Conservation (phyloP, 2,329 filamentous ascomycete species). For the Cladophialophora yegresii region DNA sequence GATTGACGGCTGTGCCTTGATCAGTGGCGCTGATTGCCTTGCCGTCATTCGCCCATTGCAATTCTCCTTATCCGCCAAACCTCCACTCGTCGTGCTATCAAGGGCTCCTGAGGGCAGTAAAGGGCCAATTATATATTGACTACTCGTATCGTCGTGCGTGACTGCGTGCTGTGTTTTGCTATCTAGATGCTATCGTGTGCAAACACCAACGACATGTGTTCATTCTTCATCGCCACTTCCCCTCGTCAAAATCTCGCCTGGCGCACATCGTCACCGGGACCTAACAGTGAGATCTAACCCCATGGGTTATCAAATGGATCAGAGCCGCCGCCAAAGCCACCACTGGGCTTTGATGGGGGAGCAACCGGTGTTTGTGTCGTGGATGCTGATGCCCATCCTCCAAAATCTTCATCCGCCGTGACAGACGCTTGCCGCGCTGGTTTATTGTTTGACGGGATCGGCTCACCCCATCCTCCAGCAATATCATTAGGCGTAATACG, state of each 20-base stretch:
- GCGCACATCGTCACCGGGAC: not conserved
- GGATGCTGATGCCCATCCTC: conserved; percentile 81
- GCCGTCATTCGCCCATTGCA: not conserved
- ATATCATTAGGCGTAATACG: conserved; percentile 62
- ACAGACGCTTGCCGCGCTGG: conserved; percentile 62
- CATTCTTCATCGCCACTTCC: not conserved
- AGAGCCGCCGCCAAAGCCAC: conserved; percentile 35
- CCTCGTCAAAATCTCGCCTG: not conserved
- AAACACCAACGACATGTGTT: not conserved
- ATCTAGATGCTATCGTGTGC: conserved; percentile 2
- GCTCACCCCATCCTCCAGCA: conserved; percentile 63
- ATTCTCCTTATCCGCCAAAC: conserved; percentile 12
- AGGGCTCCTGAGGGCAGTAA: conserved; percentile 8
- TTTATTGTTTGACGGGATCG: conserved; percentile 43
- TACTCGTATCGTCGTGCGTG: not conserved
- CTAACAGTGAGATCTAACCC: conserved; percentile 24
- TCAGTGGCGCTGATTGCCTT: conserved; percentile 8
- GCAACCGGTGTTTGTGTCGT: conserved; percentile 47
- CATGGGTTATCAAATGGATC: conserved; percentile 38
- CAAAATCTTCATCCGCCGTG: conserved; percentile 89
- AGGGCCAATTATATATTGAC: conserved; percentile 10
- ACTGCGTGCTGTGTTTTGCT: conserved; percentile 12
- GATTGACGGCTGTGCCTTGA: conserved; percentile 15
- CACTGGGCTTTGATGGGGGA: conserved; percentile 21
- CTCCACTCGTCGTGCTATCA: conserved; percentile 7